Percentiles rank a stretch among this genome's conserved stretches.
Evolutionary conservation across 345 rosid species (phyloP).

Genomic region (Citrus reticulata): DNA sequence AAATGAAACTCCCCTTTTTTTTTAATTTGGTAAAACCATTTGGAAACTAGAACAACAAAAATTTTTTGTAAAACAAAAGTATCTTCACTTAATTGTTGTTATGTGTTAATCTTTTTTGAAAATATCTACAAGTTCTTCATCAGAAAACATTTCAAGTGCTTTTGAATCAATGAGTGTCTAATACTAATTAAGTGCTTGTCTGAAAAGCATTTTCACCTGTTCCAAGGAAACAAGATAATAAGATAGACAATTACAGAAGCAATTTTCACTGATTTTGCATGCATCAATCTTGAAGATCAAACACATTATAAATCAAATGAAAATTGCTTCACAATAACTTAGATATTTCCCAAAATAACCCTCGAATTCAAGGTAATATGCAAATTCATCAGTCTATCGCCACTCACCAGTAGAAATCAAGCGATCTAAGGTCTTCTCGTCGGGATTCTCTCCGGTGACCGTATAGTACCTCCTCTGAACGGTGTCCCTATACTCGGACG

Average conservation of each 20-base stretch:
- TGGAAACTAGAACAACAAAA: not conserved
- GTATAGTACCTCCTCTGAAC: slow-evolving; percentile 88
- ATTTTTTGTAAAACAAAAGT: no score
- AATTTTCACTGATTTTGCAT: not conserved
- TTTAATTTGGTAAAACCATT: no score
- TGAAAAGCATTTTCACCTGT: not conserved
- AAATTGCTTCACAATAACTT: not conserved
- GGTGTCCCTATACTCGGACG: slow-evolving; percentile 86
- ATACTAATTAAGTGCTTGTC: not conserved
- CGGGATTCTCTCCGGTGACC: slow-evolving; percentile 92
- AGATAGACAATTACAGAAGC: not conserved
- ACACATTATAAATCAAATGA: not conserved
- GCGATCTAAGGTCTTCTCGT: slow-evolving; percentile 67
- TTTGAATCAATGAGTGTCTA: not conserved
- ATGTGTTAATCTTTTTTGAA: not conserved
- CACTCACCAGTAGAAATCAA: slow-evolving; percentile 82
- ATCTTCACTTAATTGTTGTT: no score
- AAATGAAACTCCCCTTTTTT: no score
- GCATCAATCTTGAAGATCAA: not conserved
- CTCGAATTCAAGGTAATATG: not conserved
- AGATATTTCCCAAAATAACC: not conserved
- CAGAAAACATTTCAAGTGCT: not conserved
- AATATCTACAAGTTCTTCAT: not conserved
- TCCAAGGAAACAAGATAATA: no score
- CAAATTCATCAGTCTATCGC: not conserved